A percentile compares a stretch with the other conserved stretches of the same genome.
Evolutionary conservation across 768 basidiomycete species (phyloP).

Genomic region (Suillus placidus): DNA sequence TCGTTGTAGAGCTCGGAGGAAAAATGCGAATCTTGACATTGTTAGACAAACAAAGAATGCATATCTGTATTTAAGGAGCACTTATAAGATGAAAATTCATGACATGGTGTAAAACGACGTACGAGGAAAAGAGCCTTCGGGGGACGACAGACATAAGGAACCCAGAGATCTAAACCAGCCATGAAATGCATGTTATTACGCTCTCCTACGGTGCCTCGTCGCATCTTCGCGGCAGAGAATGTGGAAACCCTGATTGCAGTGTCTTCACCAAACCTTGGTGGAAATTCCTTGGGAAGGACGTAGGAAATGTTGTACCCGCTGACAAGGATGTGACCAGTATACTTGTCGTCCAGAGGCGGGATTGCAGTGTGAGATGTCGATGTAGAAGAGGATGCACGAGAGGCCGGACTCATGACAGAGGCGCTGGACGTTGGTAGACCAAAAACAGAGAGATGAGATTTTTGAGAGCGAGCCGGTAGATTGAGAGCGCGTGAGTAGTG

Average conservation of each 20-base stretch:
- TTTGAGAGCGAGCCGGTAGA: conserved; percentile 59
- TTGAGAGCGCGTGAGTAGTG: conserved; percentile 72
- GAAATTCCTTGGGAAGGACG: conserved; percentile 70
- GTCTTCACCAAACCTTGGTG: conserved; percentile 35
- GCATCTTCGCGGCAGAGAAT: conserved; percentile 36
- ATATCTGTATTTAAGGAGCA: conserved; percentile 47
- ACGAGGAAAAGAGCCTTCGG: conserved; percentile 78
- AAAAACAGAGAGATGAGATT: conserved; percentile 63
- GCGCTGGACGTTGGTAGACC: conserved; percentile 42
- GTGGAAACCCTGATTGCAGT: conserved; percentile 24
- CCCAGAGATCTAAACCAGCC: conserved; percentile 78
- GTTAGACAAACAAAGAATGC: conserved; percentile 77
- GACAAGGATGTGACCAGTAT: conserved; percentile 75
- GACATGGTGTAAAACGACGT: conserved; percentile 22
- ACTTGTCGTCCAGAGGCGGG: conserved; percentile 62
- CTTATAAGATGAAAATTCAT: conserved; percentile 16
- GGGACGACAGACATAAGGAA: conserved; percentile 68
- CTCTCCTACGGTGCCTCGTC: conserved; percentile 59
- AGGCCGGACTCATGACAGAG: conserved; percentile 29
- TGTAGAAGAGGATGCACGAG: conserved; percentile 42
- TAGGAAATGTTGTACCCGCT: conserved; percentile 78
- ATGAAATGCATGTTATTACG: conserved; percentile 70
- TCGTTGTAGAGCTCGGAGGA: conserved; percentile 53
- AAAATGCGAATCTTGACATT: conserved; percentile 75
- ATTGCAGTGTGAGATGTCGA: conserved; percentile 29